Evolutionary conservation across 2,329 filamentous ascomycete genomes (phyloP).

Genomic region (Curvularia spicifera): DNA sequence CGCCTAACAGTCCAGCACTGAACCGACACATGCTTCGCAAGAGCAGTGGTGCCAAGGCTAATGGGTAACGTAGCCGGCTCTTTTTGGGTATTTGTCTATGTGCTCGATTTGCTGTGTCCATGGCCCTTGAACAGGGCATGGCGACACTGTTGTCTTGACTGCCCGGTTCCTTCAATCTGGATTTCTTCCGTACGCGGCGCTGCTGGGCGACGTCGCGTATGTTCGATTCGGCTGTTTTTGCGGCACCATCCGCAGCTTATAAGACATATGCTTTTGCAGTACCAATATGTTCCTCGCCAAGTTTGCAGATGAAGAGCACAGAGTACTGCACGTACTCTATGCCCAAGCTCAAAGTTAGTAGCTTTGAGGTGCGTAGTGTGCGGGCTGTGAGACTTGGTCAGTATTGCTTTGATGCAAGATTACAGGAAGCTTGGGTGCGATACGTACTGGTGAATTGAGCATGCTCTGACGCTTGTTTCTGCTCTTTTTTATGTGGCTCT

Average conservation of each 20-base stretch:
- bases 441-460: slow-evolving; percentile 91
- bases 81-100: slow-evolving; percentile 15
- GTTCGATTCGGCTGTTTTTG: slow-evolving; percentile 19
- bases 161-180: slow-evolving; percentile 23
- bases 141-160: slow-evolving; percentile 16
- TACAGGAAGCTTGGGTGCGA: slow-evolving; percentile 22
- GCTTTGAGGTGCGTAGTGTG: slow-evolving; percentile 59
- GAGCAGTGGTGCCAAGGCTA: slow-evolving; percentile 11
- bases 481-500: slow-evolving; percentile 99
- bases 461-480: slow-evolving; percentile 93
- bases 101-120: slow-evolving; percentile 14
- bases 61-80: not conserved
- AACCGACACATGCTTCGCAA: slow-evolving; percentile 12
- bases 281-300: slow-evolving; percentile 16
- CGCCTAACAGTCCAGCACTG: slow-evolving; percentile 7
- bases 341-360: slow-evolving; percentile 49
- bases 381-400: slow-evolving; percentile 51
- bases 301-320: slow-evolving; percentile 20
- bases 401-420: slow-evolving; percentile 30
- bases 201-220: slow-evolving; percentile 21
- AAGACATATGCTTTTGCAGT: slow-evolving; percentile 17
- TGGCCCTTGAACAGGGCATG: slow-evolving; percentile 6
- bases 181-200: slow-evolving; percentile 25
- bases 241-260: slow-evolving; percentile 18
- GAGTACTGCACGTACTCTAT: slow-evolving; percentile 31